These are phyloP conservation scores for Suhomyces sp. DNA, from an alignment of 805 yeast species.

Conservation along the genomic window DNA sequence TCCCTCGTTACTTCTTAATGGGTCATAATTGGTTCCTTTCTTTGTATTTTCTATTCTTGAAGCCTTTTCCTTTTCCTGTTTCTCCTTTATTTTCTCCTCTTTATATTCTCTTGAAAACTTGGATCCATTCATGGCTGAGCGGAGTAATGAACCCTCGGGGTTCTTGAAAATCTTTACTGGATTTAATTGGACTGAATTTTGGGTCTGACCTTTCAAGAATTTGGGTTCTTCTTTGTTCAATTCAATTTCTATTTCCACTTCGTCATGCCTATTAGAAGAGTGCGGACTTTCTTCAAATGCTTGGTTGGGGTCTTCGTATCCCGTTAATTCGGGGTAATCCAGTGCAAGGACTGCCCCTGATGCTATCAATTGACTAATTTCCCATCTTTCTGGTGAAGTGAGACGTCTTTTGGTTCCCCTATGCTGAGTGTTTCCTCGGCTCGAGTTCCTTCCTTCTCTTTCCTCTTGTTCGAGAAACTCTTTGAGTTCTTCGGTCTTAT, in stretches of 20 bases:
- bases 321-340: conserved; percentile 62
- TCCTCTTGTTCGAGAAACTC: conserved; percentile 14
- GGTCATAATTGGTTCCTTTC: conserved; percentile 34
- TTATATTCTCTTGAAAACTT: conserved; percentile 61
- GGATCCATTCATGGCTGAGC: conserved; percentile 79
- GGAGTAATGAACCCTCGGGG: conserved; percentile 75
- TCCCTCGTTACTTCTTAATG: conserved; percentile 18
- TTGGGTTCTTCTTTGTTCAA: conserved; percentile 67
- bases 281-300: conserved; percentile 24
- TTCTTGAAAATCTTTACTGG: conserved; percentile 62
- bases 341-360: conserved; percentile 69
- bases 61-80: conserved; percentile 45
- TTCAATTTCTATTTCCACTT: conserved; percentile 64
- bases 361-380: conserved; percentile 75
- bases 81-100: conserved; percentile 54
- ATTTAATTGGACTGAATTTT: conserved; percentile 34
- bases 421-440: background rate
- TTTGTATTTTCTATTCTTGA: conserved; percentile 25
- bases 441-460: conserved; percentile 1
- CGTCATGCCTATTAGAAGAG: conserved; percentile 21
- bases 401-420: conserved; percentile 41
- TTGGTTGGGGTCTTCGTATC: conserved; percentile 27
- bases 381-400: conserved; percentile 92
- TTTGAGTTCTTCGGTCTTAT: conserved; percentile 22
- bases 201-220: conserved; percentile 61